These are phyloP conservation scores for Lactarius quietus DNA, from an alignment of 768 basidiomycete genomes.

Conservation along the genomic window DNA sequence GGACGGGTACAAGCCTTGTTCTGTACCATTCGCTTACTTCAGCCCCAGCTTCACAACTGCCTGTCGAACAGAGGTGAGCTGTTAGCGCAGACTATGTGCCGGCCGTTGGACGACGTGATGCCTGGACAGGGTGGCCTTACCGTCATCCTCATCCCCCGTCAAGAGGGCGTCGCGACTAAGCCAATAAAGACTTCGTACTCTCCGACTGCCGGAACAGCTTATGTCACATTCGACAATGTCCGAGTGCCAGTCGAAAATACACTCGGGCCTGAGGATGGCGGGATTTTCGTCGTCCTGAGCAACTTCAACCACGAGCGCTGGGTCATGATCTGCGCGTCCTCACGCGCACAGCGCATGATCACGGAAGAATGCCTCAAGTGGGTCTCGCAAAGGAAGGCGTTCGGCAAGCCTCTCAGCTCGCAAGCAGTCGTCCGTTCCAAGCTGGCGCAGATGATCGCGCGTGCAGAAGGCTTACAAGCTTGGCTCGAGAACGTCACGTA, in stretches of 20 bases:
- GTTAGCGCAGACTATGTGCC: constrained; percentile 27
- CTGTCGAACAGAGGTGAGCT: constrained; percentile 53
- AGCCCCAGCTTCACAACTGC: constrained; percentile 59
- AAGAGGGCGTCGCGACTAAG: constrained; percentile 77
- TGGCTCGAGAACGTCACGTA: constrained; percentile 87
- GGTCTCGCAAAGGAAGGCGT: constrained; percentile 82
- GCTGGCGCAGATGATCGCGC: constrained; percentile 85
- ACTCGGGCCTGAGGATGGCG: constrained; percentile 75
- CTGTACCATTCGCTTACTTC: neutral
- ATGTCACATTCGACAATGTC: constrained; percentile 77
- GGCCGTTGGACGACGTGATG: constrained; percentile 31
- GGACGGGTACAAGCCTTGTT: constrained; percentile 9
- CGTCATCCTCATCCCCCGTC: constrained; percentile 82
- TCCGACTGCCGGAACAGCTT: constrained; percentile 79
- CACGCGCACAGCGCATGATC: constrained; percentile 57
- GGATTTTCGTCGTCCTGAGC: constrained; percentile 62
- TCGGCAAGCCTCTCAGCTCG: constrained; percentile 80
- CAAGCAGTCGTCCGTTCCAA: constrained; percentile 89
- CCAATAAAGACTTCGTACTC: constrained; percentile 89
- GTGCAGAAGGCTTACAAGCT: constrained; percentile 70
- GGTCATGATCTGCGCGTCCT: constrained; percentile 80
- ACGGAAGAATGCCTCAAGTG: constrained; percentile 84
- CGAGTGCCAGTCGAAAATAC: constrained; percentile 85
- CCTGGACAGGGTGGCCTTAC: constrained; percentile 54
- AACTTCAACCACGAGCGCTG: constrained; percentile 96